A percentile compares a stretch with the other conserved stretches of the same genome.
Conservation (phyloP, 768 basidiomycete genomes). For the Omphalotus guepiniiformis region DNA sequence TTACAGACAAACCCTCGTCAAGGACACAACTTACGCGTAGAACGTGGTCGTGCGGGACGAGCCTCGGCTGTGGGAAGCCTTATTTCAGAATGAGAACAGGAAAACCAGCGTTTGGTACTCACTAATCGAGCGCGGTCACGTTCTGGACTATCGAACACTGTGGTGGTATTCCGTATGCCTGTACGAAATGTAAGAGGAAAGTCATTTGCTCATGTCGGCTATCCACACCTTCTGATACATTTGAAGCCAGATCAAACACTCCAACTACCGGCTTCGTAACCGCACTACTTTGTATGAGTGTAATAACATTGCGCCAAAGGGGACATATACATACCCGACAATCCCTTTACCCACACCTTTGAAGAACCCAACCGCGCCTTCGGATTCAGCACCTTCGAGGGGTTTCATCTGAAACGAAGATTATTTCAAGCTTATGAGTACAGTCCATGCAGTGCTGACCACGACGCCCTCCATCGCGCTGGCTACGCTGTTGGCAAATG, state of each 20-base stretch:
- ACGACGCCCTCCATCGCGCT: conserved; percentile 96
- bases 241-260: conserved; percentile 93
- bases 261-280: conserved; percentile 98
- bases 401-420: conserved; percentile 75
- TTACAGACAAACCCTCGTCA: not conserved
- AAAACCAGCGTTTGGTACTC: conserved; percentile 19
- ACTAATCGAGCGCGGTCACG: conserved; percentile 84
- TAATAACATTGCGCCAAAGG: conserved; percentile 5
- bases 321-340: conserved; percentile 62
- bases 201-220: not conserved
- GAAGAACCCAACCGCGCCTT: conserved; percentile 94
- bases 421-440: not conserved
- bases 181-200: conserved; percentile 1
- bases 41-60: conserved; percentile 83
- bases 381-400: conserved; percentile 92
- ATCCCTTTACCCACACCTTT: conserved; percentile 96
- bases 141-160: conserved; percentile 90
- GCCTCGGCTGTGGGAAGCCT: conserved; percentile 58
- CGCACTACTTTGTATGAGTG: conserved; percentile 42
- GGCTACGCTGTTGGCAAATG: conserved; percentile 88
- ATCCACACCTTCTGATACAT: conserved; percentile 83
- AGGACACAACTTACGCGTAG: conserved; percentile 56
- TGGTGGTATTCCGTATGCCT: conserved; percentile 98
- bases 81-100: not conserved
- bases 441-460: conserved; percentile 42